Percentiles rank a stretch among this genome's conserved stretches.
Evolutionary conservation across 202 grass and related monocot species (phyloP).

Genomic region (Setaria italica): DNA sequence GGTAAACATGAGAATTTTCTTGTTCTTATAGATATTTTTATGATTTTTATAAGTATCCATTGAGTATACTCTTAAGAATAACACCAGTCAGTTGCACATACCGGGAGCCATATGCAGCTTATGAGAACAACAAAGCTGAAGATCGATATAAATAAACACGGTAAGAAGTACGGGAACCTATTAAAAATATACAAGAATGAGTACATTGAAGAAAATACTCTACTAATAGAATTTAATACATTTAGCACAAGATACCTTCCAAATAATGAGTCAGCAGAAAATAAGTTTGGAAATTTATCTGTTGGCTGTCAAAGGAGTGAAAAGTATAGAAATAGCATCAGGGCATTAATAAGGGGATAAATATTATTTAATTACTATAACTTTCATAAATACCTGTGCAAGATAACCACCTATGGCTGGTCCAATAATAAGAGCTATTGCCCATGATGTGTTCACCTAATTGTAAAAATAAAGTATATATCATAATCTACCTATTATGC

Average conservation of each 20-base stretch:
- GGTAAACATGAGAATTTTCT: no score
- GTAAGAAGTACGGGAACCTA: slow-evolving; percentile 10
- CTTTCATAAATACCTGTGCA: slow-evolving; percentile 46
- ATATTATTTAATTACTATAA: not conserved
- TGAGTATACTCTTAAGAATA: no score
- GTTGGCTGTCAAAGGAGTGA: slow-evolving; percentile 42
- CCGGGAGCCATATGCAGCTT: slow-evolving; percentile 11
- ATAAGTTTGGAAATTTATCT: slow-evolving; percentile 58
- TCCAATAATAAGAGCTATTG: slow-evolving; percentile 59
- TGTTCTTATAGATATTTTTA: no score
- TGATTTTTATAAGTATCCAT: no score
- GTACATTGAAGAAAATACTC: not conserved
- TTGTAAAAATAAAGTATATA: no score
- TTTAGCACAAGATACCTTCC: slow-evolving; percentile 46
- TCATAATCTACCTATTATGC: not conserved
- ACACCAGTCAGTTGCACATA: not conserved
- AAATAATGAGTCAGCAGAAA: slow-evolving; percentile 54
- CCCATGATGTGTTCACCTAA: slow-evolving; percentile 52
- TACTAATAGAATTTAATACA: not conserved
- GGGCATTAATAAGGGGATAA: not conserved
- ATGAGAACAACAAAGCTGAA: not conserved
- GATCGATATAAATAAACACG: not conserved
- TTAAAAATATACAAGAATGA: not conserved
- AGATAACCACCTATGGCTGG: slow-evolving; percentile 68
- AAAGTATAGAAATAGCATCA: not conserved